Conservation (phyloP, 2,329 filamentous ascomycete genomes). For the Colletotrichum gloeosporioides region DNA sequence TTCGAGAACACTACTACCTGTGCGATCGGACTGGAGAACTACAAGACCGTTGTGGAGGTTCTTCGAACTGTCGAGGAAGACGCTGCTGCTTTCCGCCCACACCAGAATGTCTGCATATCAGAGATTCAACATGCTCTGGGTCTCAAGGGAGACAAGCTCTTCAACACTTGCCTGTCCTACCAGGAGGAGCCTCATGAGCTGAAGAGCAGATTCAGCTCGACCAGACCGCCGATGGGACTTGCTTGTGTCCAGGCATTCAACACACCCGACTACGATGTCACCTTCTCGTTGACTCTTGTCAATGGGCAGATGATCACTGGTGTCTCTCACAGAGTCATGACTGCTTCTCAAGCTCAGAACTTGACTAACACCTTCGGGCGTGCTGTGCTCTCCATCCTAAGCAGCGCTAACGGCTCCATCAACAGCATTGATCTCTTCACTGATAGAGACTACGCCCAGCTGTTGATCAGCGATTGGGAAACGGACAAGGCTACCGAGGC, state of each 20-base stretch:
- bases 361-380: slow-evolving; percentile 59
- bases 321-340: slow-evolving; percentile 49
- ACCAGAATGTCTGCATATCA: slow-evolving; percentile 51
- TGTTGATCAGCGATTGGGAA: slow-evolving; percentile 57
- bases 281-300: slow-evolving; percentile 48
- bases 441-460: slow-evolving; percentile 58
- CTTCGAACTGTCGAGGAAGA: slow-evolving; percentile 38
- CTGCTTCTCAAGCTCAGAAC: slow-evolving; percentile 48
- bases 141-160: slow-evolving; percentile 46
- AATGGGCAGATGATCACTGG: slow-evolving; percentile 47
- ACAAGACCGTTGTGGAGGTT: slow-evolving; percentile 35
- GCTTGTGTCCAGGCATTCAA: slow-evolving; percentile 44
- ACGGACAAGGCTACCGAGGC: slow-evolving; percentile 41
- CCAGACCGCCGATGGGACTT: slow-evolving; percentile 31
- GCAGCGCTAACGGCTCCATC: slow-evolving; percentile 44
- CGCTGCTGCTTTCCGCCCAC: slow-evolving; percentile 33
- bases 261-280: slow-evolving; percentile 52
- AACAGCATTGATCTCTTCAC: slow-evolving; percentile 58
- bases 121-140: slow-evolving; percentile 53
- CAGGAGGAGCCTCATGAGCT: slow-evolving; percentile 43
- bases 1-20: slow-evolving; percentile 48
- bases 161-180: slow-evolving; percentile 58
- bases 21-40: slow-evolving; percentile 33
- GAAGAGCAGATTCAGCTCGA: slow-evolving; percentile 36
- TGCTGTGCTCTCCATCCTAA: slow-evolving; percentile 52